phyloP scores from a whole-genome alignment of 2,329 filamentous ascomycete species.

The Fusarium siculi region DNA sequence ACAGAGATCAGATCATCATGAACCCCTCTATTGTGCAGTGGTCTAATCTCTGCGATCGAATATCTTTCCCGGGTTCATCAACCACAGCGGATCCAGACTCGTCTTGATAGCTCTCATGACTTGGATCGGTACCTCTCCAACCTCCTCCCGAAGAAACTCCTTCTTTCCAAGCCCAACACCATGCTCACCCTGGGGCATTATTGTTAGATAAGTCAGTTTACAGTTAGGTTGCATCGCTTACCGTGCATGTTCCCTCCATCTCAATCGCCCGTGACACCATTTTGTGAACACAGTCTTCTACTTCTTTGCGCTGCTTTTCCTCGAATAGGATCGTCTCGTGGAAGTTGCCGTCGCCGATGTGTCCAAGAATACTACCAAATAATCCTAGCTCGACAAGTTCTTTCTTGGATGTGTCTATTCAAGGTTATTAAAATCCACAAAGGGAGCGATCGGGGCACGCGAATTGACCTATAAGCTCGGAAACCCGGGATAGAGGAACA shows the following conservation, averaged over 20 bases:
- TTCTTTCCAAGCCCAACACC: slow-evolving; percentile 90
- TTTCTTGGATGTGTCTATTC: slow-evolving; percentile 80
- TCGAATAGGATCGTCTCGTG: slow-evolving; percentile 93
- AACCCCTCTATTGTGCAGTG: accelerated
- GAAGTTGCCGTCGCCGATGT: slow-evolving; percentile 95
- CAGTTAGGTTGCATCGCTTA: neutral
- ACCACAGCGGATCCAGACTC: slow-evolving; percentile 84
- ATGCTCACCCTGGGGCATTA: slow-evolving; percentile 71
- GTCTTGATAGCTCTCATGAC: slow-evolving; percentile 87
- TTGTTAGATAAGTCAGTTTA: accelerated
- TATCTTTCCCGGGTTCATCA: slow-evolving; percentile 93
- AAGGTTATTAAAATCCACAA: accelerated
- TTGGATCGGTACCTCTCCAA: slow-evolving; percentile 80
- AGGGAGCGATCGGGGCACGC: accelerated
- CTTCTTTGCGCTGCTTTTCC: slow-evolving; percentile 76
- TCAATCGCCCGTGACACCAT: slow-evolving; percentile 92
- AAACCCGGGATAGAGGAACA: slow-evolving; percentile 78
- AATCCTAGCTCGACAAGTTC: slow-evolving; percentile 87
- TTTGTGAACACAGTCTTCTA: slow-evolving; percentile 83
- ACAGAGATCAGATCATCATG: accelerated
- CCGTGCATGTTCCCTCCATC: slow-evolving; percentile 92
- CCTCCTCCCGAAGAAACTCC: slow-evolving; percentile 78
- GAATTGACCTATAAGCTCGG: slow-evolving; percentile 66
- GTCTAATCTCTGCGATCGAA: neutral
- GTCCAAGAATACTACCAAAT: slow-evolving; percentile 87